Evolutionary conservation across 257 asterid species (phyloP).

Genomic region (Fraxinus excelsior): DNA sequence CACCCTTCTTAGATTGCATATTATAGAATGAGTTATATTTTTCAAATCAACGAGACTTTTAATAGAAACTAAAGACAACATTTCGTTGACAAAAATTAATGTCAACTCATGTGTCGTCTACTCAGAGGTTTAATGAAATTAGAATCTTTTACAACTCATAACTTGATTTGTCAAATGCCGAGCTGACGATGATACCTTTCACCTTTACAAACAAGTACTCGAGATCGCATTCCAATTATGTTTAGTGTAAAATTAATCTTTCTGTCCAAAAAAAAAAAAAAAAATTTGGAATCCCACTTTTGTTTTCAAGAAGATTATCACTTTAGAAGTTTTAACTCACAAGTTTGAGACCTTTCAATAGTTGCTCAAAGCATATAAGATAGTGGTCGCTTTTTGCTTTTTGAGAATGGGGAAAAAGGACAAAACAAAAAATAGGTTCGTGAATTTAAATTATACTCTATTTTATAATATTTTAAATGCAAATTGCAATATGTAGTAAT

Average conservation of each 20-base stretch:
- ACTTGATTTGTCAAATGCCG: not conserved
- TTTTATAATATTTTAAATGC: not conserved
- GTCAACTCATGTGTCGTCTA: not conserved
- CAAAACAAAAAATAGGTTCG: not conserved
- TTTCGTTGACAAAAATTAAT: not conserved
- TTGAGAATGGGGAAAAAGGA: constrained; percentile 1
- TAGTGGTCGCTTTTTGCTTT: not conserved
- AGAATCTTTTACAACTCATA: not conserved
- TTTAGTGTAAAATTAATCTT: not conserved
- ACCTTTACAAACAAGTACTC: not conserved
- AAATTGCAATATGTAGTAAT: not conserved
- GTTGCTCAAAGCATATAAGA: not conserved
- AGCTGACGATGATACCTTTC: not conserved
- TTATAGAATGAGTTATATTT: not conserved
- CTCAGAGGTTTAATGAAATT: not conserved
- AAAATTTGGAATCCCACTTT: not conserved
- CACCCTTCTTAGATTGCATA: not conserved
- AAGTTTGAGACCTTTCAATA: not conserved
- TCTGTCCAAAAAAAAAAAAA: not conserved
- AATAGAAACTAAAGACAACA: not conserved
- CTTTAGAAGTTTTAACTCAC: not conserved
- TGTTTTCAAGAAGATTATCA: not conserved
- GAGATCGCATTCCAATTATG: not conserved
- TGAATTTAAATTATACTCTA: not conserved
- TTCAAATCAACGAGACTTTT: not conserved